A percentile compares a stretch with the other conserved stretches of the same genome.
phyloP scores from a whole-genome alignment of 345 rosid genomes.

The Eutrema japonicum region DNA sequence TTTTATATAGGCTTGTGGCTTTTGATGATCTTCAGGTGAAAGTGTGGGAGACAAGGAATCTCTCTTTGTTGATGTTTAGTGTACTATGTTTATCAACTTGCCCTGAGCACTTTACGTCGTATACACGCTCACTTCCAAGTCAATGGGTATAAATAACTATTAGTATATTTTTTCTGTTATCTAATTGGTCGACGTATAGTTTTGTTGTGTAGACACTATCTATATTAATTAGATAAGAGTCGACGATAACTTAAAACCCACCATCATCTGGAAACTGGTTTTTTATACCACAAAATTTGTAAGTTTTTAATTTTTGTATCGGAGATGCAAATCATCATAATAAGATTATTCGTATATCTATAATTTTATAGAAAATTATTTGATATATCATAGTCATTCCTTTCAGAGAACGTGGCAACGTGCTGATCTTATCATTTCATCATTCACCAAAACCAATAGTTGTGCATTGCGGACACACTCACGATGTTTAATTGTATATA shows the following conservation, averaged over 20 bases:
- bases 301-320: neutral
- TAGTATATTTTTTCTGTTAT: neutral
- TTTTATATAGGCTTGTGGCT: conserved; percentile 29
- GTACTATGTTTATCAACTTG: conserved; percentile 48
- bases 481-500: neutral
- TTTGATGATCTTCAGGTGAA: conserved; percentile 46
- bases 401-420: neutral
- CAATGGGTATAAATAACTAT: conserved; percentile 17
- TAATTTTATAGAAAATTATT: neutral
- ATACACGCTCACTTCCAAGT: conserved; percentile 35
- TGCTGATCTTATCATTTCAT: neutral
- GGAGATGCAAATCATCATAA: neutral
- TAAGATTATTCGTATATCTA: neutral
- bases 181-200: conserved; percentile 17
- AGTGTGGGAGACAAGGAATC: conserved; percentile 41
- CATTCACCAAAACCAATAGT: neutral
- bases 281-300: neutral
- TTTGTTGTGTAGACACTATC: too few species aligned
- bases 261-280: neutral
- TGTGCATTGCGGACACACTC: neutral
- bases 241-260: conserved; percentile 2
- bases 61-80: conserved; percentile 35
- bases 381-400: neutral
- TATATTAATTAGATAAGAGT: neutral
- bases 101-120: conserved; percentile 35